Conservation (phyloP, 352 stramenopile species). For the Bremia lactucae region DNA sequence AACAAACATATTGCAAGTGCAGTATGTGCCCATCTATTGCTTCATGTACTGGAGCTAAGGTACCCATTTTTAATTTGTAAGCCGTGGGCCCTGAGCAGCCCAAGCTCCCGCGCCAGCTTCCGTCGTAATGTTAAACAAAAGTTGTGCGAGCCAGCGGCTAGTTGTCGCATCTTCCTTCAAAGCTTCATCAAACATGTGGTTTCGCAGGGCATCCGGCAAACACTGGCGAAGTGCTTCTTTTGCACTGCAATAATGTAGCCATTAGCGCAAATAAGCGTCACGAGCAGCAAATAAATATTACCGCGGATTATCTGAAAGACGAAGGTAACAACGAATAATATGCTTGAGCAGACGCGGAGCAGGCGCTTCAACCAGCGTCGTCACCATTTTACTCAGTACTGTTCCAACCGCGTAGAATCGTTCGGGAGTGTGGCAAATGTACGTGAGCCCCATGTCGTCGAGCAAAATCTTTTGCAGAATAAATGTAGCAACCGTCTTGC, state of each 20-base stretch:
- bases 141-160: conserved; percentile 91
- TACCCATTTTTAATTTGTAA: conserved; percentile 17
- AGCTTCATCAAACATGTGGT: conserved; percentile 90
- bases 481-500: conserved; percentile 98
- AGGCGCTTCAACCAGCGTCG: conserved; percentile 86
- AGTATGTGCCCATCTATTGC: too few relatives aligned
- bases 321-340: conserved; percentile 97
- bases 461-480: conserved; percentile 99
- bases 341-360: conserved; percentile 96
- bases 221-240: conserved; percentile 95
- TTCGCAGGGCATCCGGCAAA: conserved; percentile 88
- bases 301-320: conserved; percentile 82
- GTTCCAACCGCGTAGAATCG: conserved; percentile 82
- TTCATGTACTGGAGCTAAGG: too few relatives aligned
- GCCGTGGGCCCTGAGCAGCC: conserved; percentile 16
- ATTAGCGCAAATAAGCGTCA: conserved; percentile 17
- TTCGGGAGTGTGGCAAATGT: conserved; percentile 98
- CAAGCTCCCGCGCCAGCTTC: conserved; percentile 16
- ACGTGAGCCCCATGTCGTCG: conserved; percentile 96
- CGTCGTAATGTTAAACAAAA: conserved; percentile 88
- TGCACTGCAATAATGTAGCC: conserved; percentile 33
- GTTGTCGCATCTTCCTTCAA: conserved; percentile 95
- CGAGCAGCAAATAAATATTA: conserved; percentile 2
- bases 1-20: too few relatives aligned
- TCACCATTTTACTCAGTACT: conserved; percentile 97